Base-by-base conservation (phyloP, 805 yeast species). In the Saturnispora hagleri region DNA sequence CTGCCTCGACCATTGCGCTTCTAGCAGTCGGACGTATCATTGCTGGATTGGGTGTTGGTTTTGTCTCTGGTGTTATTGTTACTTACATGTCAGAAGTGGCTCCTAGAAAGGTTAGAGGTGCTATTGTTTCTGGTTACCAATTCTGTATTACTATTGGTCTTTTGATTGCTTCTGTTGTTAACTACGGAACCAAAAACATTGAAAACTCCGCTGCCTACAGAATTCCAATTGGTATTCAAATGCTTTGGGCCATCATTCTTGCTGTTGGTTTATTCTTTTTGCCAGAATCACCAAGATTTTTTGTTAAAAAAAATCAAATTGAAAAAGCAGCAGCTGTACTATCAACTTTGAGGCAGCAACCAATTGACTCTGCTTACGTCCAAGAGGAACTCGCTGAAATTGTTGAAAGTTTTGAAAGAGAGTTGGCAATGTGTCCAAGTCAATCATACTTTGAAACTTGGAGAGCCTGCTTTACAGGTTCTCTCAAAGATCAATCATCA, bases 11-110 rank as follows among this genome's bases (percentile, higher is more conserved):
- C 54, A 88, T 97, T 95, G 81, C 84, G 43, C 90, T 93, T 97
- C 52, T 56, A 70, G 83, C 88, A 55, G 81, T 72, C 13, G 99
- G 98, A 43, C 78, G 98, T 65, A 83, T 93, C 58, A 73, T 91
- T 47, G 85, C 93, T 83, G 99, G 99, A 15, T 86, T 87, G 68
- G 98, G 97, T 60, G 97, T 91, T 27, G 99, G 99, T 59, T 76
- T 86, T 51, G 98, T 97, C 1, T 89, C 97, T 3, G 73, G 91
- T 51, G 84, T 89, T 52, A 88, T 97, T n/a, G 98, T 98, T 0
- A 73, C 93, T 53, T 90, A 89, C 74, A 86, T 91, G 55, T 76
- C 89, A 51, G 99, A 91, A 68, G 77, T 90, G 64, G 96, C 97
- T 4, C 98, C 99, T 22, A 79, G 91, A n/a, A 79, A 82, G 64